Base-by-base conservation (phyloP, 2,329 filamentous ascomycete genomes). In the Microsporum ferrugineum region DNA sequence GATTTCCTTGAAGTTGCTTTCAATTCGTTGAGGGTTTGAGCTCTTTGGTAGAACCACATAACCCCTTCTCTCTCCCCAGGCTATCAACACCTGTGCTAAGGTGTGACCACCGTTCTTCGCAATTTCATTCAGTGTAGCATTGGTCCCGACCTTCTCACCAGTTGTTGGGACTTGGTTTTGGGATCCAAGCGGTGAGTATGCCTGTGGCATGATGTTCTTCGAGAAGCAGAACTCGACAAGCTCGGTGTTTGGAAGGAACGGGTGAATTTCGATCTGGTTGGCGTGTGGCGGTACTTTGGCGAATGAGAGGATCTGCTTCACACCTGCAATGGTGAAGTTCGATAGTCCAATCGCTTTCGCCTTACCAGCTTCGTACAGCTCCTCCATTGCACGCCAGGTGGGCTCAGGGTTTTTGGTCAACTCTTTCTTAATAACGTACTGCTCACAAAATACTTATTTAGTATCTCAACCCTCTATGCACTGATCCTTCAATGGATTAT, bases 21-120 rank as follows among this genome's bases (percentile, higher is more conserved):
- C 79, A 67, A 88, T 88, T 49, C 85, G 80, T 58, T 77, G 79
- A 6, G 83, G 83, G 23, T 83, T 88, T 56, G 83, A 84, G 74
- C 83, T 86, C 81, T 88, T 88, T 67, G 85, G 85, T 63, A 88
- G 77, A 43, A 88, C 85, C 43, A 82, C 79, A 70, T 87, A 87
- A 62, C 85, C 85, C 59, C 85, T 79, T 61, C 80, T 79, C 47
- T 88, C 72, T 60, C 84, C 86, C 85, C 85, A 88, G 47, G 82
- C 82, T 63, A 85, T 81, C 60, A 86, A 73, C 23, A 84, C 79
- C 72, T 86, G 83, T 2, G 82, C 83, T 8, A 85, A 76, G 1
- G 79, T 81, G 71, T 82, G 78, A 27, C 79, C 80, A 67, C 79
- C 80, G 71, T 82, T 81, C 66, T 81, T 71, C 45, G 83, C 83